Base-by-base conservation (phyloP, 2,329 filamentous ascomycete species). In the Cladosporium sphaerospermum region DNA sequence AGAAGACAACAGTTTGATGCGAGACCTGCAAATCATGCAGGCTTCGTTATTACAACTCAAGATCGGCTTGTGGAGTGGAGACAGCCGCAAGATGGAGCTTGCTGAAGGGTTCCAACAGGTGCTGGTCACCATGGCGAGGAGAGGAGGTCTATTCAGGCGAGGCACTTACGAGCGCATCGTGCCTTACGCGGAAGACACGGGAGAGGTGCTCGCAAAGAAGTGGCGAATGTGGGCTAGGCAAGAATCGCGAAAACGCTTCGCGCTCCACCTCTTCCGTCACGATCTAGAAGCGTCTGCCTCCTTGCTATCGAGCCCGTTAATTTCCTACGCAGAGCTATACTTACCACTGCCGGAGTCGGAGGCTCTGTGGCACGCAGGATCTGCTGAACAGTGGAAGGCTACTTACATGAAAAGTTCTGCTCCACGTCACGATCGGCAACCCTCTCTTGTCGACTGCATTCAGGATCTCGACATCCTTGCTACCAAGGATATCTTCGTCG, bases 241-340 rank as follows among this genome's bases (percentile, higher is more conserved):
- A 55, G 85, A 88, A 62, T 82, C 80, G 3, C 86, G 81, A 71
- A 86, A 87, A 64, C 77, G 84, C 71, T 77, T 89, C 2, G 79
- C 81, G 3, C 83, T 85, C 55, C 82, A 85, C 62, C 71, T 80
- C 11, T 85, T 85, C 58, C 68, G 84, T 4, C 77, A 83, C 53
- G 85, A 89, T 61, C 75, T 82, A 0, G 82, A 87, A 56, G 76
- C 79, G 3, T 86, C 85, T 2, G 84, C 89, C 71, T 80, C 82
- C 1, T 75, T 85, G 3, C 73, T 86, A 51, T 81, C 79, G 18
- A 83, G 79, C 54, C 82, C 84, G 0, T 71, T 82, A 16, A 80
- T 88, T 58, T 85, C 84, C 0, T 89, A 87, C 61, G 77, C 83
- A 0, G 86, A 89, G 61, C 70, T 89, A 45, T 80, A 80, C 3